Percentiles rank a stretch among this genome's conserved stretches.
Evolutionary conservation across 345 rosid genomes (phyloP).

Genomic region (Salix dunnii): DNA sequence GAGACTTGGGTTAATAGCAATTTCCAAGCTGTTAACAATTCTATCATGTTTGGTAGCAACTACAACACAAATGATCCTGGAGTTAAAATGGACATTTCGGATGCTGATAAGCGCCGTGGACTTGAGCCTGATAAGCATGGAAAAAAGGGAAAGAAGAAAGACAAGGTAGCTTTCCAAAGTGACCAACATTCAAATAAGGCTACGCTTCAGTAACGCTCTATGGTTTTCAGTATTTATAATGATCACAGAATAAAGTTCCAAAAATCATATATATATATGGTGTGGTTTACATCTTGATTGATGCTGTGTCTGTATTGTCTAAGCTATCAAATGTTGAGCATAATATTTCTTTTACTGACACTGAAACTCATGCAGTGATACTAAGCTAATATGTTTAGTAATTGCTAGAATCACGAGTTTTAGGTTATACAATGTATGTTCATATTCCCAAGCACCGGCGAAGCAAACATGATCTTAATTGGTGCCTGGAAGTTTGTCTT

Average conservation of each 20-base stretch:
- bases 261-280: background rate
- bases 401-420: too few relatives aligned
- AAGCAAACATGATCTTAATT: too few relatives aligned
- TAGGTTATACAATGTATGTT: too few relatives aligned
- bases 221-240: background rate
- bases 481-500: too few relatives aligned
- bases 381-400: background rate
- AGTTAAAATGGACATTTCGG: slow-evolving; percentile 67
- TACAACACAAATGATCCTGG: slow-evolving; percentile 85
- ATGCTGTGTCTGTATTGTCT: background rate
- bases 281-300: background rate
- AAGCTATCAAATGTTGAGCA: background rate
- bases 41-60: slow-evolving; percentile 64
- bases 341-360: background rate
- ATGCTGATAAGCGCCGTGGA: background rate
- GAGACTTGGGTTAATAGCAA: slow-evolving; percentile 81
- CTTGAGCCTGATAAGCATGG: slow-evolving; percentile 4
- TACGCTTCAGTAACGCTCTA: background rate
- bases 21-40: slow-evolving; percentile 86
- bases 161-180: slow-evolving; percentile 7
- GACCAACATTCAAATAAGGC: background rate
- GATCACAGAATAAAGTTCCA: background rate
- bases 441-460: too few relatives aligned
- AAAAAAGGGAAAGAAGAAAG: slow-evolving; percentile 13
- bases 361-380: background rate